Base-by-base conservation (phyloP, 441 rosid genomes). In the Erodium moschatum region DNA sequence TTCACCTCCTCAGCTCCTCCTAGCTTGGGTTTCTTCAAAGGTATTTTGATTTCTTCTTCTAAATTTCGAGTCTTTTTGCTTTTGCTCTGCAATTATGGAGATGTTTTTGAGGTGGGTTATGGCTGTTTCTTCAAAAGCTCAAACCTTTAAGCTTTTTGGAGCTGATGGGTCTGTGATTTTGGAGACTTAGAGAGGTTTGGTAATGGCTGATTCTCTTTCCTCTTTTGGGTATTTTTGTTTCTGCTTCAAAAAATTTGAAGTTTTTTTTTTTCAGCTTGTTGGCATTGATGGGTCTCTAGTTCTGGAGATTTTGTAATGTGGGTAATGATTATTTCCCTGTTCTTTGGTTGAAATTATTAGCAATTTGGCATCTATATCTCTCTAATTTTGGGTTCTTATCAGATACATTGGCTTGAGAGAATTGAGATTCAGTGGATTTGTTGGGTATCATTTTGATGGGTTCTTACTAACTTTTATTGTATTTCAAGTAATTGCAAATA, bases 361-460 rank as follows among this genome's bases (percentile, higher is more conserved):
- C 60, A 52, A 15, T 52, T 52, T 52, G 60, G 60, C n/a, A n/a
- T n/a, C n/a, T n/a, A n/a, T n/a, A n/a, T n/a, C n/a, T n/a, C n/a
- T n/a, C n/a, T n/a, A n/a, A n/a, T n/a, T n/a, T n/a, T n/a, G n/a
- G n/a, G n/a, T n/a, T n/a, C n/a, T n/a, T n/a, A 48, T 62, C 18
- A 12, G 11, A 12, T 48, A 4, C 56, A 48, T 12, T 10, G 13
- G 40, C 40, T 42, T 71, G 65, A 54, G 54, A 40, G 13, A 8
- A 7, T 42, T 71, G 65, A 54, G 54, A 40, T 65, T 35, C 5
- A 61, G 66, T 38, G 74, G 70, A 58, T 18, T 66, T 4, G 74
- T 54, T 66, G 42, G 66, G 70, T 66, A 60, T 18, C 64, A 11
- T 9, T 27, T 9, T 9, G 64, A 61, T 10, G 64, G 10, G 2